Conservation (phyloP, 106 monocot genomes). For the Ottelia alismoides region DNA sequence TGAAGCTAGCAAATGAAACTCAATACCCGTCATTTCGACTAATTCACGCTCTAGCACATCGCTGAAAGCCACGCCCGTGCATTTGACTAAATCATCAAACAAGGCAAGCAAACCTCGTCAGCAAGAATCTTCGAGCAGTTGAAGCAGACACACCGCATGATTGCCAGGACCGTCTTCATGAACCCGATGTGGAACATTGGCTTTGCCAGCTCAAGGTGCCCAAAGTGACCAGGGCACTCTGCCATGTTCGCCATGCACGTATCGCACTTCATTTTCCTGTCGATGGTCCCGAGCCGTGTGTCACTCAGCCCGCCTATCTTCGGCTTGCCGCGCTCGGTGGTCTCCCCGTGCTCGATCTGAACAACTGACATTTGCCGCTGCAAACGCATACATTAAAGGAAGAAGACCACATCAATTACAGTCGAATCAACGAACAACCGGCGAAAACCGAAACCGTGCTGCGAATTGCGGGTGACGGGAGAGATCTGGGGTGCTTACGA, state of each 20-base stretch:
- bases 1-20: no score
- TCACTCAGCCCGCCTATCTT: conserved; percentile 85
- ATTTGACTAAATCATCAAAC: no score
- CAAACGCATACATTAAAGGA: conserved; percentile 1
- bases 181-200: conserved; percentile 98
- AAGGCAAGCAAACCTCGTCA: conserved; percentile 87
- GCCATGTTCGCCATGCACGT: conserved; percentile 97
- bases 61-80: no score
- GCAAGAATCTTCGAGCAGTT: conserved; percentile 97
- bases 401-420: no score
- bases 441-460: no score
- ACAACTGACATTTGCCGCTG: conserved; percentile 98
- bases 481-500: no score
- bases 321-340: conserved; percentile 87
- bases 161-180: conserved; percentile 89
- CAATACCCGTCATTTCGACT: no score
- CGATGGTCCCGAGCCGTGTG: conserved; percentile 80
- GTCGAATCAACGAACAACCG: no score
- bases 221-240: conserved; percentile 95
- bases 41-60: no score
- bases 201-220: conserved; percentile 97
- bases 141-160: conserved; percentile 97
- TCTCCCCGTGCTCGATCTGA: conserved; percentile 81
- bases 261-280: conserved; percentile 95
- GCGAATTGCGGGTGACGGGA: background rate